Evolutionary conservation across 805 yeast genomes (phyloP).

Genomic region (Kuraishia capsulata): DNA sequence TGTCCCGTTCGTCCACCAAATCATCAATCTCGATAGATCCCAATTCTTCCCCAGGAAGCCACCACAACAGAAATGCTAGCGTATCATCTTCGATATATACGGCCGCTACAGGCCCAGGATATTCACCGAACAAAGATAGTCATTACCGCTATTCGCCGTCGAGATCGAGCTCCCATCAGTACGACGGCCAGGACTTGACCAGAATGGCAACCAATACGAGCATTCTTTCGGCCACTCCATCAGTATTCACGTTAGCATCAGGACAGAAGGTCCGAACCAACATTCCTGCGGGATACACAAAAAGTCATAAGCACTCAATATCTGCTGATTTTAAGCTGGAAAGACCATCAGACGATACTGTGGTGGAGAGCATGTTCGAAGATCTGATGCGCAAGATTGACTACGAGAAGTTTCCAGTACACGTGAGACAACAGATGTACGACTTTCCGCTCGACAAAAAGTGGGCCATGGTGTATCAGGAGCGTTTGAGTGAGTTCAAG

Average conservation of each 20-base stretch:
- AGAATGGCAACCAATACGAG: slow-evolving; percentile 8
- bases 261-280: slow-evolving; percentile 9
- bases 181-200: slow-evolving; percentile 4
- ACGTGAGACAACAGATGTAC: slow-evolving; percentile 70
- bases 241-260: slow-evolving; percentile 5
- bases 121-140: slow-evolving; percentile 5
- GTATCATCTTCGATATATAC: slow-evolving; percentile 3
- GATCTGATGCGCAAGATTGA: slow-evolving; percentile 81
- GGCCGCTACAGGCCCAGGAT: slow-evolving; percentile 1
- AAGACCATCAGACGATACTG: slow-evolving; percentile 56
- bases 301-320: slow-evolving; percentile 25
- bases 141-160: slow-evolving; percentile 4
- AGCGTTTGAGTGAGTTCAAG: slow-evolving; percentile 67
- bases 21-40: too few relatives aligned
- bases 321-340: slow-evolving; percentile 41
- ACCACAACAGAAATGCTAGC: slow-evolving; percentile 3
- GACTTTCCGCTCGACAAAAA: slow-evolving; percentile 70
- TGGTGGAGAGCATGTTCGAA: slow-evolving; percentile 64
- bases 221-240: slow-evolving; percentile 3
- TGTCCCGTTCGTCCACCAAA: slow-evolving; percentile 4
- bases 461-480: slow-evolving; percentile 89
- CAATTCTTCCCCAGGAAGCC: slow-evolving; percentile 1
- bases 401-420: slow-evolving; percentile 50
- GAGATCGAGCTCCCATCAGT: slow-evolving; percentile 2
- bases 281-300: slow-evolving; percentile 11